Percentiles rank a stretch among this genome's conserved stretches.
Conservation (phyloP, 805 yeast genomes). For the Cyberlindnera euphorbiiphila region DNA sequence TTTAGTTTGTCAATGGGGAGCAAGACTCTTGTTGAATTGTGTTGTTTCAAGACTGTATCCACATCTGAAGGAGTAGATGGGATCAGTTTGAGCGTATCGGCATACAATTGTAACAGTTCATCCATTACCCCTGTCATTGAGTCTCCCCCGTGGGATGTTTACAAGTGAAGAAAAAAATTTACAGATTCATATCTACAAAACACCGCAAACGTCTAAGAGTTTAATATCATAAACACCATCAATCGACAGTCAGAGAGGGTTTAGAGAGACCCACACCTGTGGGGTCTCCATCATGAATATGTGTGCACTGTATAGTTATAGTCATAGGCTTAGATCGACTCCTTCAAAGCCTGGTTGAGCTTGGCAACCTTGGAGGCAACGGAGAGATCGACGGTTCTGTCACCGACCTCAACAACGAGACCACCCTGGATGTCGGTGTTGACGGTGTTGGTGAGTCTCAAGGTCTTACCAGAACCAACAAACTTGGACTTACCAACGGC, state of each 20-base stretch:
- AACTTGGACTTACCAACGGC: conserved; percentile 74
- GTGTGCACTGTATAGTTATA: no score
- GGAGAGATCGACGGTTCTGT: conserved; percentile 92
- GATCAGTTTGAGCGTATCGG: not conserved
- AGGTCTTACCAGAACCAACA: conserved; percentile 82
- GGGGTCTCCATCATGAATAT: no score
- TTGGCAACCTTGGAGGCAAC: conserved; percentile 79
- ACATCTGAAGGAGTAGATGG: not conserved
- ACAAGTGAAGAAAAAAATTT: no score
- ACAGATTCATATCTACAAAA: no score
- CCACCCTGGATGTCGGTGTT: conserved; percentile 95
- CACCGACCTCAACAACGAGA: conserved; percentile 91
- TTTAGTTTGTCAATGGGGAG: not conserved
- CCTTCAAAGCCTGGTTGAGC: conserved; percentile 84
- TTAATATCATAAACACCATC: conserved; percentile 10
- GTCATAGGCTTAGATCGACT: conserved; percentile 80
- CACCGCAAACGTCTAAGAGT: no score
- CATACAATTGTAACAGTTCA: not conserved
- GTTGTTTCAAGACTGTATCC: no score
- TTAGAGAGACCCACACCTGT: no score
- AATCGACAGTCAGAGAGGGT: not conserved
- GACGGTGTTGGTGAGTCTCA: conserved; percentile 77
- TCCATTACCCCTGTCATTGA: not conserved
- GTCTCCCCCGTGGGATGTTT: no score
- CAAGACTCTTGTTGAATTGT: not conserved